Base-by-base conservation (phyloP, 2,329 filamentous ascomycete genomes). In the Mycosphaerella arachidis region DNA sequence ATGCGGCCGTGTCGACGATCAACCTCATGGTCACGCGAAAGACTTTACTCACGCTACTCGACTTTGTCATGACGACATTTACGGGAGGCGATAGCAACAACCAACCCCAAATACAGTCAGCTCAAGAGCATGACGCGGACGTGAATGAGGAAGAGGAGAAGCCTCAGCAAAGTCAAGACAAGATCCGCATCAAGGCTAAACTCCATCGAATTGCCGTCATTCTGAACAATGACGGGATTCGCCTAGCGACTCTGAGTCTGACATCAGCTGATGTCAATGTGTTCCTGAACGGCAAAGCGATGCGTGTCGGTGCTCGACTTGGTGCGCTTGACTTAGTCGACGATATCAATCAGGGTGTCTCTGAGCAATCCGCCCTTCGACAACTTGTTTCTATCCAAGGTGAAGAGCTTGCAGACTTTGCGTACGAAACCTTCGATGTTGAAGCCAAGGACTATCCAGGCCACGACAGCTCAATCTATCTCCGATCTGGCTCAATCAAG, bases 181-280 rank as follows among this genome's bases (percentile, higher is more conserved):
- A 94, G 64, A 94, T 99, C 65, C 86, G 92, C 27, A 93, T 99
- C 74, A 96, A 96, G 75, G 88, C 95, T 46, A 89, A 97, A 63
- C 78, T 99, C 63, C 95, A 96, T 77, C 92, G 90, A 78, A 96
- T 99, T 64, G 86, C 91, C 2, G 82, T 99, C 30, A 93, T 99
- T 63, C 81, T 99, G 57, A 99, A 99, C 73, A 97, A 99, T 65
- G 95, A 99, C 73, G 94, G 94, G 0, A 95, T 97, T 59, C 86
- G 94, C 29, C 82, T 99, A 30, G 94, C 94, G 30, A 99, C 94
- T 0, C 77, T 99, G 18, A 94, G 92, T 56, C 86, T 99, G 70
- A 95, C 91, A 66, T 93, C 94, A 61, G 94, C 92, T 1, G 90
- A 97, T 71, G 88, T 97, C 35, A 90, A 90, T 1, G 87, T 99